These are phyloP conservation scores for Boletales sp. DNA, from an alignment of 768 basidiomycete genomes.

Conservation along the genomic window DNA sequence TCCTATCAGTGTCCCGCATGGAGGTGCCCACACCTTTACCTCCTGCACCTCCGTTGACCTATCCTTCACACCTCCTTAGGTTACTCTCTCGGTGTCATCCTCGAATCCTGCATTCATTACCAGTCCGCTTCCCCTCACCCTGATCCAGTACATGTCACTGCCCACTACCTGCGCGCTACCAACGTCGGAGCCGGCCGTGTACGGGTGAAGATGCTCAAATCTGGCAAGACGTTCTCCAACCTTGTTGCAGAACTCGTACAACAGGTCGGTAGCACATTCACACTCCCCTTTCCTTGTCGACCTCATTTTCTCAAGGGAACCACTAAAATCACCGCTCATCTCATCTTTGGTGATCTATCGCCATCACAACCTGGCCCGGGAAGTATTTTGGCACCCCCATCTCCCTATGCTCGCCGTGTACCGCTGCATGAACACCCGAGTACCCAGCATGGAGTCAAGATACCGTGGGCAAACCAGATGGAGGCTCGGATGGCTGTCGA, in stretches of 20 bases:
- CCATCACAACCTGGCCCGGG: slow-evolving; percentile 22
- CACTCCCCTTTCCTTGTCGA: slow-evolving; percentile 5
- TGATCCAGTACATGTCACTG: slow-evolving; percentile 59
- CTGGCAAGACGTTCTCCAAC: slow-evolving; percentile 53
- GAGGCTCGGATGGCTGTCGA: slow-evolving; percentile 41
- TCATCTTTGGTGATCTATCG: slow-evolving; percentile 51
- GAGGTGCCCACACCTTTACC: slow-evolving; percentile 34
- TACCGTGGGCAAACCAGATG: slow-evolving; percentile 34
- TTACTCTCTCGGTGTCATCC: slow-evolving; percentile 51
- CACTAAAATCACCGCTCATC: slow-evolving; percentile 48
- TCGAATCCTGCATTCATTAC: slow-evolving; percentile 52
- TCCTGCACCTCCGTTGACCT: background rate
- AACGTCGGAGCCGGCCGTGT: slow-evolving; percentile 42
- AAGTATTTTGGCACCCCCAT: slow-evolving; percentile 43
- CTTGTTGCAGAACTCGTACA: slow-evolving; percentile 59
- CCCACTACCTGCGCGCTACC: slow-evolving; percentile 53
- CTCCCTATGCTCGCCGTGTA: slow-evolving; percentile 55
- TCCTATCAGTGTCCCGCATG: slow-evolving; percentile 45
- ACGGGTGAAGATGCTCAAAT: slow-evolving; percentile 44
- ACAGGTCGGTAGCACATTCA: slow-evolving; percentile 35
- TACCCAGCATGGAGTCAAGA: slow-evolving; percentile 23
- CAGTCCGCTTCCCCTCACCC: slow-evolving; percentile 46
- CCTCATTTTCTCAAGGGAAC: slow-evolving; percentile 32
- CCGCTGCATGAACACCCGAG: slow-evolving; percentile 54
- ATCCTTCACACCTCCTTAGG: slow-evolving; percentile 34